A percentile compares a stretch with the other conserved stretches of the same genome.
Evolutionary conservation across 2,329 filamentous ascomycete species (phyloP).

Genomic region (Knoxdaviesia proteae): DNA sequence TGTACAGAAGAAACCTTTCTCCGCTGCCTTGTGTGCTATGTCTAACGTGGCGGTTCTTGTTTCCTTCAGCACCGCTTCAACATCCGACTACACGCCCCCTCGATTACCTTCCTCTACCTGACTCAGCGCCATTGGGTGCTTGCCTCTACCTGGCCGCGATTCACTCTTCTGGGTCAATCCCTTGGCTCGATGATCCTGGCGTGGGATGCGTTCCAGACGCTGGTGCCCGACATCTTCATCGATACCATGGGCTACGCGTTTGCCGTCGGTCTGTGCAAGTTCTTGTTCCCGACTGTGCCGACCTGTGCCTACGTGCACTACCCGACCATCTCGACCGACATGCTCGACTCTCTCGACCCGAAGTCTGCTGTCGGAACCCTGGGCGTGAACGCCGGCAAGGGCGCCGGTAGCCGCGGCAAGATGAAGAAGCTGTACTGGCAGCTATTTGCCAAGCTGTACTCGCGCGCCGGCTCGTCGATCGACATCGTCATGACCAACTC

Average conservation of each 20-base stretch:
- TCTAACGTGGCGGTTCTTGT: slow-evolving; percentile 3
- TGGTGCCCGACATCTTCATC: slow-evolving; percentile 83
- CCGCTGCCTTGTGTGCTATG: not conserved
- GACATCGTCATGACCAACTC: slow-evolving; percentile 98
- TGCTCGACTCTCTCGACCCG: slow-evolving; percentile 68
- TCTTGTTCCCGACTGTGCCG: slow-evolving; percentile 60
- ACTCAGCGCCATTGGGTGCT: slow-evolving; percentile 74
- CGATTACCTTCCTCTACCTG: slow-evolving; percentile 75
- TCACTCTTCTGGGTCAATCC: slow-evolving; percentile 88
- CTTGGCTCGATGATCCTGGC: slow-evolving; percentile 71
- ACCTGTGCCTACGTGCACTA: slow-evolving; percentile 95
- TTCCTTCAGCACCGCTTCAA: slow-evolving; percentile 58
- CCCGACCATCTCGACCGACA: slow-evolving; percentile 93
- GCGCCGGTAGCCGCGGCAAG: slow-evolving; percentile 46
- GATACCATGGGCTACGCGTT: slow-evolving; percentile 99
- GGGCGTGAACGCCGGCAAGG: slow-evolving; percentile 70
- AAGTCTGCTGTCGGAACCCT: slow-evolving; percentile 32
- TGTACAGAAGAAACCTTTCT: slow-evolving; percentile 3
- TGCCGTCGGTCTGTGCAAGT: slow-evolving; percentile 59
- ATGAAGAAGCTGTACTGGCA: slow-evolving; percentile 74
- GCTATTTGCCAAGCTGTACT: slow-evolving; percentile 64
- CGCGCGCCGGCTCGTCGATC: slow-evolving; percentile 59
- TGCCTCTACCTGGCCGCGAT: slow-evolving; percentile 69
- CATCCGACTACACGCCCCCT: slow-evolving; percentile 67
- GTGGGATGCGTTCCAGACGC: slow-evolving; percentile 79